Base-by-base conservation (phyloP, 2,329 filamentous ascomycete species). In the Nemania sp. region DNA sequence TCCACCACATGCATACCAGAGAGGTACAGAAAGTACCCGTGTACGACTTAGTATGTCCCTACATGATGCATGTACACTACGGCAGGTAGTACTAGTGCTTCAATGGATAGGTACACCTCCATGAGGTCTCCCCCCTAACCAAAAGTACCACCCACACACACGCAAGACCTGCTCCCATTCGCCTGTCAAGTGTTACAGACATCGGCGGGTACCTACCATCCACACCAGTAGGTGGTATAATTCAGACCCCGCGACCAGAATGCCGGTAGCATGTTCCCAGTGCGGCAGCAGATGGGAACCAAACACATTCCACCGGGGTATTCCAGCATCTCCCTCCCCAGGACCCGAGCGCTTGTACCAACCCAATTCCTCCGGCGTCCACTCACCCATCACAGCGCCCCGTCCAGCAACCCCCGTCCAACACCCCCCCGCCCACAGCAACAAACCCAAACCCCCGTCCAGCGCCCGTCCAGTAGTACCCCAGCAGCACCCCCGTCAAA, bases 191-290 rank as follows among this genome's bases (percentile, higher is more conserved):
- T 58, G 56, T 45, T 46, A 57, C 58, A 52, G 61, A 54, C 55
- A 47, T 51, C 61, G 58, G 49, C 25, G 18, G 35, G 35, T 37
- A 37, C 25, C 25, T 37, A 12, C 35, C 35, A 37, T 15, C 35
- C 35, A 37, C 35, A 37, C 25, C 25, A 29, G 25, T 29, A 45
- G 40, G 54, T 40, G 54, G 52, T 52, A 50, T 54, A 55, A 45
- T 55, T 50, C 35, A 55, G 56, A 63, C 62, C 62, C 62, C 60
- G 50, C 62, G 59, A 65, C 62, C 62, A 63, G 56, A 65, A 65
- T 55, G 59, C 57, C 62, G 62, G 62, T 62, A 64, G 51, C 62
- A 64, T 58, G 50, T 12, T 54, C 58, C 58, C 53, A 61, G 54
- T 54, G 55, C 54, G 53, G 48, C 59, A 54, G 55, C 40, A 60